Base-by-base conservation (phyloP, 495 filamentous ascomycete species). In the Aspergillus diversus region DNA sequence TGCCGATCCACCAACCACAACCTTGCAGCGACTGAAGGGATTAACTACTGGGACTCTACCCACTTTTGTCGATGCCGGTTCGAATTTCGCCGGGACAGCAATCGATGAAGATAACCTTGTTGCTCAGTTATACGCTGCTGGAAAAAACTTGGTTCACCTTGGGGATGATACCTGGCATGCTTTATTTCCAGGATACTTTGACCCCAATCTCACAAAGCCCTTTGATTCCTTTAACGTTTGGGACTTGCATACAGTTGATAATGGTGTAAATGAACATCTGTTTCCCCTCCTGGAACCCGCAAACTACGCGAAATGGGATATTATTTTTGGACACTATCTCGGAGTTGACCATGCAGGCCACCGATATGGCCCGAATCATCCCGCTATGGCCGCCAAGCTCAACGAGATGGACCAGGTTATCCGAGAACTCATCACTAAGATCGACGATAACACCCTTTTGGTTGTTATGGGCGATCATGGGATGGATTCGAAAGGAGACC, bases 221-320 rank as follows among this genome's bases (percentile, higher is more conserved):
- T 97, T 96, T 72, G 93, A 98, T 73, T 97, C 94, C 47, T 93
- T 99, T 75, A 97, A 98, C 70, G 95, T 97, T 5, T 97, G 93
- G 92, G 95, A 99, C 73, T 74, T 99, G 69, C 93, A 97, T 69
- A 98, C 96, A 0, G 90, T 99, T 15, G 95, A 99, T 69, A 96
- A 97, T 67, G 95, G 95, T 1, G 95, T 99, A n/a, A 90, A 85
- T 12, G 89, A 96, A 68, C 89, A 98, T 71, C 86, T 99, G 33
- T 90, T 97, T 59, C 96, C 95, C 5, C 79, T 97, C 7, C 77
- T 98, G 7, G 79, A 86, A 35, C 73, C 84, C 0, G 77, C 83
- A 34, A 87, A 88, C 69, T 79, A 77, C 31, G 80, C 75, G 3
- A 84, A 90, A 67, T 99, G 95, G 95, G 95, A 99, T 75, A 81